Base-by-base conservation (phyloP, 208 protist species). In the Acanthamoeba royreba region DNA sequence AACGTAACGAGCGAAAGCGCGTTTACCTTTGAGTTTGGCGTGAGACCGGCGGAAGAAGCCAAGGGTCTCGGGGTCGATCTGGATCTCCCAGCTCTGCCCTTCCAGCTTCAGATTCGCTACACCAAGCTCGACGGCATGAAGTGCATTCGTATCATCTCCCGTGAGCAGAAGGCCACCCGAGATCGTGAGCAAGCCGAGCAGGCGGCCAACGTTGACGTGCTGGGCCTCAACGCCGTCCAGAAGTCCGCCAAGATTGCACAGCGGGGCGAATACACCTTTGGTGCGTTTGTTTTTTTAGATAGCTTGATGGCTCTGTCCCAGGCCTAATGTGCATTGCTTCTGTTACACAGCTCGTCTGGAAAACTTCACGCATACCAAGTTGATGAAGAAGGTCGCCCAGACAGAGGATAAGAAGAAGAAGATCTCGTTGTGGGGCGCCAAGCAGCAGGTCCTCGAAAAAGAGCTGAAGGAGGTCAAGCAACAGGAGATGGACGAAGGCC, bases 71-170 rank as follows among this genome's bases (percentile, higher is more conserved):
- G 85, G 31, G 22, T 91, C 40, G 45, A 91, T 31, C 35, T 46
- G 11, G 45, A 72, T 28, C 85, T 49, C 19, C 2, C 17, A 15
- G 49, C 47, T 9, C 49, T 91, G 46, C 85, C 85, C 58, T 91
- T 91, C 85, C 85, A 91, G 85, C 85, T 91, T 19, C 85, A 91
- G 55, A 72, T 91, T 28, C 46, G 33, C 85, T 91, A 91, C 85
- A 91, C 85, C 28, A 91, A 90, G 85, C 58, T 91, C 35, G 55
- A 91, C 17, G 85, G 85, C 85, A 91, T 72, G 53, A 91, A 91
- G 85, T 91, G 85, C 58, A 72, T 91, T 46, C 89, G 89, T 5
- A 52, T 93, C 28, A 85, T 93, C 66, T 58, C 89, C 40, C 4
- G 45, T 5, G 22, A 66, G 66, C 55, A 85, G 63, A 19, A 52